A percentile compares a stretch with the other conserved stretches of the same genome.
phyloP scores from a whole-genome alignment of 2,329 filamentous ascomycete genomes.

The Graphilbum ipis-grandicollis region DNA sequence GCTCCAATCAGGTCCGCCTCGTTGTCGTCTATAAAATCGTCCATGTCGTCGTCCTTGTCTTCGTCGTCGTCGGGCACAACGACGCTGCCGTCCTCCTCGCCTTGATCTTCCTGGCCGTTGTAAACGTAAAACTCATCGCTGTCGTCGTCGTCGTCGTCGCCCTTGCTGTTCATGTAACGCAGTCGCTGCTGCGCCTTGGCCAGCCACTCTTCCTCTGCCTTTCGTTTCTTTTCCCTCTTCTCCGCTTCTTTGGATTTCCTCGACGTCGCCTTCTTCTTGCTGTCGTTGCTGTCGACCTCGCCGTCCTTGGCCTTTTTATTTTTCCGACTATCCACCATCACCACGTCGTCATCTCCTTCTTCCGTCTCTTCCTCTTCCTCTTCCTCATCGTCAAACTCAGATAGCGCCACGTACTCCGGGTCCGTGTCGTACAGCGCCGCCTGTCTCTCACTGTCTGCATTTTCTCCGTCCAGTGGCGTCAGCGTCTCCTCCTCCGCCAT shows the following conservation, averaged over 20 bases:
- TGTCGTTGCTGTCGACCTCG: not conserved
- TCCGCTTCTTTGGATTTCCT: not conserved
- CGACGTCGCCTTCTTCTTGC: not conserved
- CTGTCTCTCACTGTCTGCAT: conserved; percentile 5
- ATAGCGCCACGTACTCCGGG: conserved; percentile 12
- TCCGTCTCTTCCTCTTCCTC: conserved; percentile 5
- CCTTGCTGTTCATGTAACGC: not conserved
- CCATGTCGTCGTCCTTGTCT: conserved; percentile 14
- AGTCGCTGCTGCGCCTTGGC: not conserved
- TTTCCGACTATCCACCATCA: conserved; percentile 2
- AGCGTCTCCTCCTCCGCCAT: not conserved
- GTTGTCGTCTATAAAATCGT: conserved; percentile 45
- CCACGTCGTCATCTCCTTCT: not conserved
- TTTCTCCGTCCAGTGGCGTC: no score
- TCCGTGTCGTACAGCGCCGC: conserved; percentile 15
- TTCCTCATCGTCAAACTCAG: conserved; percentile 18
- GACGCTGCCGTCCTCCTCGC: not conserved
- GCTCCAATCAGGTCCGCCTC: conserved; percentile 5
- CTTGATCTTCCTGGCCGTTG: not conserved
- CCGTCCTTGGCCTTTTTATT: no score
- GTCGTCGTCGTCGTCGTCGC: not conserved
- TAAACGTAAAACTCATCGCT: not conserved
- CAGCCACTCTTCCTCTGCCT: not conserved
- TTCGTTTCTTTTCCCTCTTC: not conserved
- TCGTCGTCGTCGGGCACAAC: not conserved